These are phyloP conservation scores for Blastomyces gilchristii DNA, from an alignment of 2,329 filamentous ascomycete species.

Conservation along the genomic window DNA sequence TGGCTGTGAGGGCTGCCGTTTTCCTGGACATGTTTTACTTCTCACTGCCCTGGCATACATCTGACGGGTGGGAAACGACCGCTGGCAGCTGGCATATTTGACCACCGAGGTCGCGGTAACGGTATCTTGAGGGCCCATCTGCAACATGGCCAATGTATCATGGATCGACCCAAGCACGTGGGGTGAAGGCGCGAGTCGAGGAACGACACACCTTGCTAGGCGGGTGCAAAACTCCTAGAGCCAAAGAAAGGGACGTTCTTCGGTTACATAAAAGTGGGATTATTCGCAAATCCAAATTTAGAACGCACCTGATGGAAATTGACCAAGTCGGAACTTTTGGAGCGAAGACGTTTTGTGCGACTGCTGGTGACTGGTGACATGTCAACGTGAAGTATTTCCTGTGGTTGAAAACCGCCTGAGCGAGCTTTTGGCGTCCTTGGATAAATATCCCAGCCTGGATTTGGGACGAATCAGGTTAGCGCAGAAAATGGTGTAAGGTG, in stretches of 20 bases:
- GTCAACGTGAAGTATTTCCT: background rate
- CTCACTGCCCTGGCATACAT: background rate
- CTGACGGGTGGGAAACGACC: too few relatives aligned
- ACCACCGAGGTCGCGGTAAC: too few relatives aligned
- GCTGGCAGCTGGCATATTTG: too few relatives aligned
- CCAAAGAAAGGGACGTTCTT: background rate
- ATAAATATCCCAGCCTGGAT: too few relatives aligned
- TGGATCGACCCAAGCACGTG: background rate
- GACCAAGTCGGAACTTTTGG: background rate
- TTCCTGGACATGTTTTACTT: too few relatives aligned
- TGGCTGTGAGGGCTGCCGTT: too few relatives aligned
- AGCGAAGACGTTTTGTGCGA: background rate
- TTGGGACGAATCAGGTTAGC: background rate
- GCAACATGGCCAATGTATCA: background rate
- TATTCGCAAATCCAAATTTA: background rate
- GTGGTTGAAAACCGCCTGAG: background rate
- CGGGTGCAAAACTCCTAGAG: background rate
- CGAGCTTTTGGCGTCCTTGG: background rate
- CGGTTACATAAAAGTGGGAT: background rate
- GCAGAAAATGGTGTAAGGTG: too few relatives aligned
- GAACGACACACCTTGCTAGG: background rate
- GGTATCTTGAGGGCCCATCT: too few relatives aligned
- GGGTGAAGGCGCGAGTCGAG: background rate
- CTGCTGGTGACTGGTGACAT: background rate
- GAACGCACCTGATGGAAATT: background rate